phyloP scores from a whole-genome alignment of 2,329 filamentous ascomycete genomes.

The Fusarium sp. region DNA sequence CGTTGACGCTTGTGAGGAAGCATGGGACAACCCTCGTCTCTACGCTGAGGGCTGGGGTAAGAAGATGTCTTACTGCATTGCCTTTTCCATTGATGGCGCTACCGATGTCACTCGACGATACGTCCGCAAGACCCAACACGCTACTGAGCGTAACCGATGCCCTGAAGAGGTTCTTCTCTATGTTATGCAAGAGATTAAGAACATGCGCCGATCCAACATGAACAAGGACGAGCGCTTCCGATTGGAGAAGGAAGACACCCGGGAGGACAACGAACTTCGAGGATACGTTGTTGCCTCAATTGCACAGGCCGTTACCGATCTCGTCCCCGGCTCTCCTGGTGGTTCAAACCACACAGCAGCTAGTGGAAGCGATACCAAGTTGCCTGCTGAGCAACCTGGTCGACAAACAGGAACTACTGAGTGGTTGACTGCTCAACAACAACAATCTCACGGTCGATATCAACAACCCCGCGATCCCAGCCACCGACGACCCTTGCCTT shows the following conservation, averaged over 20 bases:
- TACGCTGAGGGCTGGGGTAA: constrained; percentile 97
- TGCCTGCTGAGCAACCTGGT: constrained; percentile 69
- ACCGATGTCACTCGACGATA: constrained; percentile 75
- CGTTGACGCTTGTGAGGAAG: constrained; percentile 92
- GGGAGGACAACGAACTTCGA: constrained; percentile 79
- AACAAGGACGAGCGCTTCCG: constrained; percentile 85
- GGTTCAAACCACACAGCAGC: constrained; percentile 36
- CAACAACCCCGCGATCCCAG: constrained; percentile 60
- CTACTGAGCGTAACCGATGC: constrained; percentile 79
- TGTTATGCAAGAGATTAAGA: constrained; percentile 91
- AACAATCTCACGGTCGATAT: constrained; percentile 54
- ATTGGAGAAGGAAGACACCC: constrained; percentile 81
- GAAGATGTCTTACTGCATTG: constrained; percentile 96
- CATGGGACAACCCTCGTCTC: constrained; percentile 92
- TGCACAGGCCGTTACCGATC: constrained; percentile 76
- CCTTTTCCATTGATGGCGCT: constrained; percentile 89
- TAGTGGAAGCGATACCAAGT: constrained; percentile 66
- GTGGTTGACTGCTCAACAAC: constrained; percentile 62
- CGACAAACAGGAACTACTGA: constrained; percentile 63
- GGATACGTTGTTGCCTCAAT: constrained; percentile 79
- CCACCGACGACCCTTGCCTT: constrained; percentile 53
- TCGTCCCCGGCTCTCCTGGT: constrained; percentile 62
- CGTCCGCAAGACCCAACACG: constrained; percentile 77
- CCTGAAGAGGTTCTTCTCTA: constrained; percentile 91
- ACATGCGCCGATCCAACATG: constrained; percentile 84